Evolutionary conservation across 805 yeast genomes (phyloP).

Genomic region (Pichia sporocuriosa): DNA sequence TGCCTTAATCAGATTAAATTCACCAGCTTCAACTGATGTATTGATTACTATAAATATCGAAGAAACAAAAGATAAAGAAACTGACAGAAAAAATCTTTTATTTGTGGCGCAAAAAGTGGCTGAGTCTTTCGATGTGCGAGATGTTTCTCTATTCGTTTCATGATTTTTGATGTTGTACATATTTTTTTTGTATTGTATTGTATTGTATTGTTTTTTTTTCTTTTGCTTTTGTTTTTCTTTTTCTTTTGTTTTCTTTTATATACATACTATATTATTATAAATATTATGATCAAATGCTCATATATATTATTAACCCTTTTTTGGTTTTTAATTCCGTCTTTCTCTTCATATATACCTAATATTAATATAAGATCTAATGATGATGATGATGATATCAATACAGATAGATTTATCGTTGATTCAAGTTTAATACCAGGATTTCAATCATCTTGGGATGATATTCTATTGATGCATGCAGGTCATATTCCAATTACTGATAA

Average conservation of each 20-base stretch:
- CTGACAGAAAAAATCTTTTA: background rate
- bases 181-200: background rate
- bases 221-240: too few species aligned
- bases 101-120: background rate
- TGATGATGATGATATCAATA: background rate
- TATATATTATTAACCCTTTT: too few species aligned
- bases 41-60: slow-evolving; percentile 1
- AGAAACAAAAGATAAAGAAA: background rate
- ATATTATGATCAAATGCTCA: too few species aligned
- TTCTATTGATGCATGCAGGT: slow-evolving; percentile 13
- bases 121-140: background rate
- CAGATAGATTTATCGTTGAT: background rate
- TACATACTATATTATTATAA: too few species aligned
- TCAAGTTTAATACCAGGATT: slow-evolving; percentile 7
- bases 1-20: background rate
- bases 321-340: too few species aligned
- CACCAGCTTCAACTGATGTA: slow-evolving; percentile 5
- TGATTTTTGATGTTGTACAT: too few species aligned
- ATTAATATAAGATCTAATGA: background rate
- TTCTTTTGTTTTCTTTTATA: too few species aligned
- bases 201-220: background rate
- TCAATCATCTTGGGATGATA: slow-evolving; percentile 1
- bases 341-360: slow-evolving; percentile 3
- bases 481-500: slow-evolving; percentile 8
- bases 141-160: background rate